phyloP scores from a whole-genome alignment of 2,329 filamentous ascomycete genomes.

The Xylariomycetidae sp. region DNA sequence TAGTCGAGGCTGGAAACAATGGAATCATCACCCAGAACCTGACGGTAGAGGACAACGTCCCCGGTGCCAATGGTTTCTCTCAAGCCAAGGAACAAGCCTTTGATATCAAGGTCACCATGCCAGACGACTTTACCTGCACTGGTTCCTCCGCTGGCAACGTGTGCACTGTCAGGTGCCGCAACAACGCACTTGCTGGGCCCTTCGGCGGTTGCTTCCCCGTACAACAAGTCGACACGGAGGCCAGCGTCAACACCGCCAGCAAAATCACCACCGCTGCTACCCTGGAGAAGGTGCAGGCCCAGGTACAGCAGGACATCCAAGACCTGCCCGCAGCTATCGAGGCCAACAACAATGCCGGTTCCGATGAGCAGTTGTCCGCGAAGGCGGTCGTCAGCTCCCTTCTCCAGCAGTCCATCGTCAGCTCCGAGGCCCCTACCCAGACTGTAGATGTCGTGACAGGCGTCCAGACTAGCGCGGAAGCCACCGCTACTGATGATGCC shows the following conservation, averaged over 20 bases:
- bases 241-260: constrained; percentile 38
- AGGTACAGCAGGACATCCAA: constrained; percentile 46
- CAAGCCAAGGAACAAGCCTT: constrained; percentile 53
- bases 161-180: constrained; percentile 39
- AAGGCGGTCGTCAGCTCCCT: constrained; percentile 36
- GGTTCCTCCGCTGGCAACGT: constrained; percentile 41
- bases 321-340: constrained; percentile 44
- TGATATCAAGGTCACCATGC: constrained; percentile 51
- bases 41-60: constrained; percentile 54
- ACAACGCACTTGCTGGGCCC: constrained; percentile 51
- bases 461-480: constrained; percentile 8
- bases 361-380: constrained; percentile 23
- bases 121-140: constrained; percentile 41
- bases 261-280: constrained; percentile 42
- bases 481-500: constrained; percentile 9
- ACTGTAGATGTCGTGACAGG: constrained; percentile 18
- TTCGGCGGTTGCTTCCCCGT: constrained; percentile 56
- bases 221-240: constrained; percentile 44
- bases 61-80: constrained; percentile 53
- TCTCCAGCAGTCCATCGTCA: constrained; percentile 25
- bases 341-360: constrained; percentile 39
- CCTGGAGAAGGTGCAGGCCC: constrained; percentile 38
- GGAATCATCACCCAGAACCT: constrained; percentile 43
- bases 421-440: constrained; percentile 26
- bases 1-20: constrained; percentile 29